Evolutionary conservation across 805 yeast species (phyloP).

Genomic region (Wickerhamia fluorescens): DNA sequence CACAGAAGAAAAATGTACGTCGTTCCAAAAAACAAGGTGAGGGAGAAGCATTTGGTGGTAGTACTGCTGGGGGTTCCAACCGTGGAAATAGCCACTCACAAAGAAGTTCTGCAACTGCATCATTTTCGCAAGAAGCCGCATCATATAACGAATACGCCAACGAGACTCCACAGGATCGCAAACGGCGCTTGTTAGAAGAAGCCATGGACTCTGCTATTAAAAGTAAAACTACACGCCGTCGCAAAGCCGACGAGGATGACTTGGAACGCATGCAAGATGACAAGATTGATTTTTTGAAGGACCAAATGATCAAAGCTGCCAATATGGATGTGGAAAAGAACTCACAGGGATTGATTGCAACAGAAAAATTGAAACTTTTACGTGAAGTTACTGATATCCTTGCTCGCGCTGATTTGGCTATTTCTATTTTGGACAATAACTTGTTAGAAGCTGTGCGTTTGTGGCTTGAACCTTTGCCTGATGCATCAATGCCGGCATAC

Average conservation of each 20-base stretch:
- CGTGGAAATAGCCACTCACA: too few relatives aligned
- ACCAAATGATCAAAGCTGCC: conserved; percentile 85
- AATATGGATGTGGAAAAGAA: conserved; percentile 59
- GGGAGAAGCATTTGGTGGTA: conserved; percentile 4
- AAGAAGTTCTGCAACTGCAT: too few relatives aligned
- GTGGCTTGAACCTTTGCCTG: conserved; percentile 98
- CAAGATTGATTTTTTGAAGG: conserved; percentile 70
- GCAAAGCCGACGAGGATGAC: conserved; percentile 83
- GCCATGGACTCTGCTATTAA: conserved; percentile 73
- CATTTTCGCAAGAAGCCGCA: too few relatives aligned
- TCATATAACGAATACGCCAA: too few relatives aligned
- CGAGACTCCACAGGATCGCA: conserved; percentile 36
- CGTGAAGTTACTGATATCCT: conserved; percentile 72
- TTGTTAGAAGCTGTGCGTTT: conserved; percentile 86
- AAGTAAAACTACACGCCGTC: conserved; percentile 49
- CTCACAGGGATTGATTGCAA: conserved; percentile 61
- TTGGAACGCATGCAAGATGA: conserved; percentile 94
- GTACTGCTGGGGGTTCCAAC: background rate
- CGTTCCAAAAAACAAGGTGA: conserved; percentile 8
- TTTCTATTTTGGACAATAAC: conserved; percentile 89
- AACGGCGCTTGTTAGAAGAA: conserved; percentile 74
- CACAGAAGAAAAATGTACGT: conserved; percentile 25
- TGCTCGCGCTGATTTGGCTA: conserved; percentile 79
- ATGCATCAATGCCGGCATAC: conserved; percentile 95
- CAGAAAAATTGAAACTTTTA: conserved; percentile 70